Conservation (phyloP, 306 rosid species). For the Acacia melanoxylon region DNA sequence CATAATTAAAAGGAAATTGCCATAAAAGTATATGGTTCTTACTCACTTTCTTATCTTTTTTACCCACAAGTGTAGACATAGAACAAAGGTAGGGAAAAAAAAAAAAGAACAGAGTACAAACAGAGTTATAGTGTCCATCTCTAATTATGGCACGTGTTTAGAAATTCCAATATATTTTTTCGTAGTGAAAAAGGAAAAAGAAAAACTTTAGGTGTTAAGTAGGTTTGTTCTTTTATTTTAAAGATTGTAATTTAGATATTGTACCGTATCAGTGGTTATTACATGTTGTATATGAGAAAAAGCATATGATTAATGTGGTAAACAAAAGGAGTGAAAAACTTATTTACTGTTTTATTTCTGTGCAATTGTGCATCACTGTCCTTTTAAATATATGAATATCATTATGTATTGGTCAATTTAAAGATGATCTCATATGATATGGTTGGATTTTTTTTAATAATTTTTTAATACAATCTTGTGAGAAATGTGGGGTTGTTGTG, state of each 20-base stretch:
- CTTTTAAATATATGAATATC: neutral
- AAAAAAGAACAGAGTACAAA: neutral
- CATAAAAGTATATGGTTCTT: neutral
- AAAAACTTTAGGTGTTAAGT: neutral
- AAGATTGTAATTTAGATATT: neutral
- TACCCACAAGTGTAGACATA: neutral
- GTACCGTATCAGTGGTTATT: neutral
- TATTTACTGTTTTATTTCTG: neutral
- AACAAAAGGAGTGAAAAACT: neutral
- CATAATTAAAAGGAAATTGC: neutral
- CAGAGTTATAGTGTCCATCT: constrained; percentile 18
- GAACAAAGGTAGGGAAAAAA: neutral
- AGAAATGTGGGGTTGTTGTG: constrained; percentile 11
- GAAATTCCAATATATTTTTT: neutral
- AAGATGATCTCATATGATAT: neutral
- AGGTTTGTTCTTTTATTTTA: neutral
- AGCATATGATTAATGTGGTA: neutral
- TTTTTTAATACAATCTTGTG: neutral
- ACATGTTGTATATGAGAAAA: neutral
- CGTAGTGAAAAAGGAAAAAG: neutral
- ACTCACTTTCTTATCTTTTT: constrained; percentile 6
- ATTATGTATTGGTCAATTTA: neutral
- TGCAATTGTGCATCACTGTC: neutral
- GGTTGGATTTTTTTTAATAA: neutral
- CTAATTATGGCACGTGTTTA: constrained; percentile 2